Percentiles rank a stretch among this genome's conserved stretches.
Conservation (phyloP, 2,329 filamentous ascomycete species). For the Trichoderma sp. region DNA sequence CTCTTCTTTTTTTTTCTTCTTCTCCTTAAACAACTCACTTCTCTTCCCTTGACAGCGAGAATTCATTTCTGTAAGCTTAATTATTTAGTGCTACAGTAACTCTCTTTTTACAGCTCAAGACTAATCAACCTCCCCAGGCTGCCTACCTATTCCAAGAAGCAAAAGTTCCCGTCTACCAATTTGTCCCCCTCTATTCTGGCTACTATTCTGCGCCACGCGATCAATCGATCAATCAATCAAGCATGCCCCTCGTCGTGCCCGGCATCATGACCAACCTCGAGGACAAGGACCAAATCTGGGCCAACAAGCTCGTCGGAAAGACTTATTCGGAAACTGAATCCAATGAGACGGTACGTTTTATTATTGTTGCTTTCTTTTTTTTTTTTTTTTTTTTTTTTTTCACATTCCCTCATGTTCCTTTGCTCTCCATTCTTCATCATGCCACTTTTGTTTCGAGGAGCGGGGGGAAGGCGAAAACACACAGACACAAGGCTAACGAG, state of each 20-base stretch:
- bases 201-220: not conserved
- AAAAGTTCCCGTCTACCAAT: not conserved
- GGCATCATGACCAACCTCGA: slow-evolving; percentile 49
- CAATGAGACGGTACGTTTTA: slow-evolving; percentile 50
- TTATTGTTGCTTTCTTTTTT: not conserved
- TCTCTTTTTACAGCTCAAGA: not conserved
- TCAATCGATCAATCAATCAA: slow-evolving; percentile 17
- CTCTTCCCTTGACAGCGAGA: not conserved
- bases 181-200: not conserved
- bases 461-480: not conserved
- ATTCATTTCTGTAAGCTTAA: not conserved
- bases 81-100: not conserved
- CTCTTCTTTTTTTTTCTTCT: not conserved
- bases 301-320: slow-evolving; percentile 62
- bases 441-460: not conserved
- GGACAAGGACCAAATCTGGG: slow-evolving; percentile 55
- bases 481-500: not conserved
- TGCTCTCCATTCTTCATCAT: not conserved
- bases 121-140: not conserved
- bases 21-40: no score
- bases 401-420: no score
- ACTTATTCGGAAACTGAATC: slow-evolving; percentile 50
- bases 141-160: not conserved
- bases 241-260: slow-evolving; percentile 65
- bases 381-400: not conserved